These are phyloP conservation scores for Hura crepitans DNA, from an alignment of 441 rosid genomes.

Conservation along the genomic window DNA sequence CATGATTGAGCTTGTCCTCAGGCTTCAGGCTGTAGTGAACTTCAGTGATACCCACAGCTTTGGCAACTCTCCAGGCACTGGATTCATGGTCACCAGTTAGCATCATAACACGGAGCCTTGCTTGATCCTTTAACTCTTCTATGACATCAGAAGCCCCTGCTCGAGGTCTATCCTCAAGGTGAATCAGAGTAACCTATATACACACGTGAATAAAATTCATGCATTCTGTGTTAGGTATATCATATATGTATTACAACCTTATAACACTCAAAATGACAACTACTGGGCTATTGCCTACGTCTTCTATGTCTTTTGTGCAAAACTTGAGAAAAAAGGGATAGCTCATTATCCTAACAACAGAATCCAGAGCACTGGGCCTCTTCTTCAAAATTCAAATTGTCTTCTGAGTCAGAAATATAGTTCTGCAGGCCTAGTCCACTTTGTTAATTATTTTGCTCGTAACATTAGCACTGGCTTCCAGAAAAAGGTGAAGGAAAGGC, in stretches of 20 bases:
- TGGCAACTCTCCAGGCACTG: slow-evolving; percentile 93
- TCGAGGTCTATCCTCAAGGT: slow-evolving; percentile 86
- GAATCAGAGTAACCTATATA: slow-evolving; percentile 74
- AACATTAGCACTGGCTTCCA: neutral
- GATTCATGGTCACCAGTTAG: slow-evolving; percentile 90
- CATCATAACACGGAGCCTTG: slow-evolving; percentile 72
- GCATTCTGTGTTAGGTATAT: no score
- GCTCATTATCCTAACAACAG: no score
- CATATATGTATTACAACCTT: no score
- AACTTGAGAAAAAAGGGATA: no score
- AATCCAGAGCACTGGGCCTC: no score
- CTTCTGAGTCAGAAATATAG: no score
- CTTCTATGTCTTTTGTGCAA: no score
- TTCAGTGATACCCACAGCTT: slow-evolving; percentile 78
- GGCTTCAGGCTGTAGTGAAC: slow-evolving; percentile 83
- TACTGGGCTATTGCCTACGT: no score
- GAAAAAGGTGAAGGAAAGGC: neutral
- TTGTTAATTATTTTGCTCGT: neutral
- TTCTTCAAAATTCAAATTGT: no score
- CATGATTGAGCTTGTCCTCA: slow-evolving; percentile 82
- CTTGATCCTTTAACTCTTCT: slow-evolving; percentile 54
- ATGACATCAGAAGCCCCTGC: slow-evolving; percentile 72
- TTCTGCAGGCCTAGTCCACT: no score
- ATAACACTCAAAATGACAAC: no score
- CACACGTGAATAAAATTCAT: no score